These are phyloP conservation scores for Oleoguttula mirabilis DNA, from an alignment of 495 filamentous ascomycete genomes.

Conservation along the genomic window DNA sequence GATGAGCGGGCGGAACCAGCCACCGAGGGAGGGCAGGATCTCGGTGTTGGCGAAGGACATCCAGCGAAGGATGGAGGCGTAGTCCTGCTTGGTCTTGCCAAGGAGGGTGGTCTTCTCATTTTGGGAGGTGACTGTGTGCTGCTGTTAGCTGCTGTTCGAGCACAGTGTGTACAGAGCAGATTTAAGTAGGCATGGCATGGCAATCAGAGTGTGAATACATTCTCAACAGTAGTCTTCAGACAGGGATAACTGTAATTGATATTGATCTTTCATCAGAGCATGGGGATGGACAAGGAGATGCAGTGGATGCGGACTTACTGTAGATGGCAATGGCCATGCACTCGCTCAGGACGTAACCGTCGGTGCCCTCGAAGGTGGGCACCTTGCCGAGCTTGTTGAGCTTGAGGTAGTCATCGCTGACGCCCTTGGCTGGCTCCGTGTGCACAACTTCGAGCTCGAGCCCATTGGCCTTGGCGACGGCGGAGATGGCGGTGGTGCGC, in stretches of 20 bases:
- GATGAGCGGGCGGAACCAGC: conserved; percentile 80
- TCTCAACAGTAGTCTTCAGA: conserved; percentile 88
- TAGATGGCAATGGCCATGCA: conserved; percentile 93
- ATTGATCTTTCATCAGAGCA: conserved; percentile 59
- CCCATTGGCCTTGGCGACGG: conserved; percentile 90
- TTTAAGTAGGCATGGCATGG: neutral
- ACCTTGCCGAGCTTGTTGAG: conserved; percentile 79
- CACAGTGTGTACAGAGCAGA: neutral
- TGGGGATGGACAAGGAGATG: conserved; percentile 9
- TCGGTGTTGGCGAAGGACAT: conserved; percentile 87
- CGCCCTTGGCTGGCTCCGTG: conserved; percentile 47
- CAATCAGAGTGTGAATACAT: conserved; percentile 47
- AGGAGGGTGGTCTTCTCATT: conserved; percentile 99
- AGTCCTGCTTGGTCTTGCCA: conserved; percentile 99
- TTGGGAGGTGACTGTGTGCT: conserved; percentile 75
- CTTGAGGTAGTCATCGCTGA: conserved; percentile 64
- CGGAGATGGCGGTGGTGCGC: conserved; percentile 75
- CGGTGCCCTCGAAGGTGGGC: conserved; percentile 81
- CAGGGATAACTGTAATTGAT: conserved; percentile 97
- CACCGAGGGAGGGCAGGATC: conserved; percentile 59
- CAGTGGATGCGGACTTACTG: conserved; percentile 50
- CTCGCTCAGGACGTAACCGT: conserved; percentile 85
- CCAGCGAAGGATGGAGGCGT: conserved; percentile 92
- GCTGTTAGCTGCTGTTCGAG: conserved; percentile 1
- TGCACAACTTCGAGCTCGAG: conserved; percentile 77